Percentiles rank a stretch among this genome's conserved stretches.
phyloP scores from a whole-genome alignment of 164 flowering plant genomes.

The Protea cynaroides region DNA sequence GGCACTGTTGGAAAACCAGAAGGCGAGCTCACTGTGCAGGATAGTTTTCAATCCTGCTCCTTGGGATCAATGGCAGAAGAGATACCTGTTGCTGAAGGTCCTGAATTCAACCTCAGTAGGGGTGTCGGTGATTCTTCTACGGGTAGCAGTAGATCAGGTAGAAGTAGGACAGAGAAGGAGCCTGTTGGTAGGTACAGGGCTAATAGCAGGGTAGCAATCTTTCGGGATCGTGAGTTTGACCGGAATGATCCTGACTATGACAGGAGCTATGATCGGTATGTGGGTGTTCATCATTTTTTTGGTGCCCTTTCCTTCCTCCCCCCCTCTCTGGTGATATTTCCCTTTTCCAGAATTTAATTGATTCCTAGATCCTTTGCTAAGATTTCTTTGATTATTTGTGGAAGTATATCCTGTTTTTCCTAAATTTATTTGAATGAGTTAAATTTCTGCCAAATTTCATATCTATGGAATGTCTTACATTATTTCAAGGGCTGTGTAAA shows the following conservation, averaged over 20 bases:
- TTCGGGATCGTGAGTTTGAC: conserved; percentile 91
- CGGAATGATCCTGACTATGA: conserved; percentile 95
- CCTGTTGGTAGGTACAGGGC: conserved; percentile 57
- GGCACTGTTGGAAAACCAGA: conserved; percentile 37
- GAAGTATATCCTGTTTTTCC: not conserved
- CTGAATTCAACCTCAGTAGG: conserved; percentile 46
- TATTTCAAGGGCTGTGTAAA: not conserved
- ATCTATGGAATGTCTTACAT: not conserved
- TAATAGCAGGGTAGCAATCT: conserved; percentile 85
- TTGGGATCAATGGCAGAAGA: conserved; percentile 44
- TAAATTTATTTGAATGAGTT: no score
- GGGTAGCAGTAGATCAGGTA: conserved; percentile 53
- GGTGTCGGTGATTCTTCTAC: conserved; percentile 50
- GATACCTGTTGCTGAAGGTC: conserved; percentile 32
- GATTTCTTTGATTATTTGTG: not conserved
- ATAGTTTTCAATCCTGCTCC: conserved; percentile 36
- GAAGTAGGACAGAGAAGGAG: conserved; percentile 64
- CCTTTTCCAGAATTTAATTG: not conserved
- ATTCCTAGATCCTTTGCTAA: not conserved
- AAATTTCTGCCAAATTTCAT: not conserved
- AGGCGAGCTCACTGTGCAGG: conserved; percentile 37
- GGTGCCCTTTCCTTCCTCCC: no score
- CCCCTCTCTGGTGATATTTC: no score
- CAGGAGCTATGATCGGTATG: conserved; percentile 87
- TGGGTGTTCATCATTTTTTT: not conserved